Evolutionary conservation across 2,329 filamentous ascomycete species (phyloP), one percentile per base, ranked within the genome.

Genomic region (Apiospora rasikravindrae): DNA sequence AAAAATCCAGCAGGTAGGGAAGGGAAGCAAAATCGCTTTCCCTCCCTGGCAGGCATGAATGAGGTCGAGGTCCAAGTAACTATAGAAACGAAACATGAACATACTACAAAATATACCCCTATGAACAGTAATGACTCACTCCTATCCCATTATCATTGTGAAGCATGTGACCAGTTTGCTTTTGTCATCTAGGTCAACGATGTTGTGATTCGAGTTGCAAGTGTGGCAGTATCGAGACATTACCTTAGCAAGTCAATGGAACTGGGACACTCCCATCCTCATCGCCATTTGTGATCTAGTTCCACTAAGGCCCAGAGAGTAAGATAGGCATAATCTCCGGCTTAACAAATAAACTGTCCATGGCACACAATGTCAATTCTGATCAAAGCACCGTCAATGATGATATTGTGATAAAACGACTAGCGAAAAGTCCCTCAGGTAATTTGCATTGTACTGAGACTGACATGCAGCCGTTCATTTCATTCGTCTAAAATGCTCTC

Each of bases 41-140:
- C 13, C 33, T 24, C 57, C 57, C 57, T 40, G 29, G 53, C 29
- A 57, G 53, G 53, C 53, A 47, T 7, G 16, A 4, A 61, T 61
- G 57, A 64, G 33, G 57, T 64, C 33, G 57, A 64, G 57, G 57
- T 40, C 22, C 57, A 14, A 14, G 33, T 40, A 64, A 64, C 57
- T 64, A 64, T 64, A 64, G 57, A 33, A 61, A 64, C 57, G 57
- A 64, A 64, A 64, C 69, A 75, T 61, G 70, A 74, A 67, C 42
- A 57, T 64, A 57, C 61, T 57, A 70, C 26, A 26, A 70, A 61
- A 61, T 70, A 51, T 64, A 64, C 57, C 57, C 57, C 33, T 33
- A 40, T 40, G 10, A 33, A 64, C 10, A n/a, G 6, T 0, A 22
- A 22, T 26, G 1, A 10, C 1, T 49, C 40, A 10, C 1, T 49